phyloP scores from a whole-genome alignment of 805 yeast genomes.

The Zygosaccharomyces siamensis region DNA sequence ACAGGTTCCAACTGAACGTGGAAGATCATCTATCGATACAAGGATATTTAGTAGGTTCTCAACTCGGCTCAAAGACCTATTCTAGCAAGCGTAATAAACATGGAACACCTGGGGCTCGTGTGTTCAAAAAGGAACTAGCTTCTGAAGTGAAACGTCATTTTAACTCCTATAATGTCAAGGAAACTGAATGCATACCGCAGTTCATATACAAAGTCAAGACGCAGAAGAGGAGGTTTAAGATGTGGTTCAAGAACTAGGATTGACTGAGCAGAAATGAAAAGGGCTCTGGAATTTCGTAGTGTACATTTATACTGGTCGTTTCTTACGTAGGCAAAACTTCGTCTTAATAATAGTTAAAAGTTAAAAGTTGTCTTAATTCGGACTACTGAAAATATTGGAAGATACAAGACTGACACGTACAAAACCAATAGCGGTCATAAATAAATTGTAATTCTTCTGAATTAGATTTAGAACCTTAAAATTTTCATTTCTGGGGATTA shows the following conservation, averaged over 20 bases:
- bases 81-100: conserved; percentile 26
- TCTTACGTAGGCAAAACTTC: conserved; percentile 1
- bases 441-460: background rate
- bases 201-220: conserved; percentile 82
- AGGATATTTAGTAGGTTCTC: conserved; percentile 66
- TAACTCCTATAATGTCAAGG: conserved; percentile 53
- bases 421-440: no score
- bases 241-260: conserved; percentile 33
- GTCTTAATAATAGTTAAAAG: conserved; percentile 2
- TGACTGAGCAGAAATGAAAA: background rate
- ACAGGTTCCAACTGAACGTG: conserved; percentile 49
- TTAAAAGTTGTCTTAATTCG: background rate
- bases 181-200: conserved; percentile 81
- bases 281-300: background rate
- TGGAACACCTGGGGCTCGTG: conserved; percentile 36
- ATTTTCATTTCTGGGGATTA: background rate
- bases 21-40: conserved; percentile 60
- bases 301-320: background rate
- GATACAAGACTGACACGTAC: background rate
- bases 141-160: conserved; percentile 65
- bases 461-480: background rate
- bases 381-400: background rate
- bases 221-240: conserved; percentile 46
- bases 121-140: conserved; percentile 58
- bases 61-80: conserved; percentile 67